Conservation (phyloP, 2,329 filamentous ascomycete genomes). For the Diaporthe sp. region DNA sequence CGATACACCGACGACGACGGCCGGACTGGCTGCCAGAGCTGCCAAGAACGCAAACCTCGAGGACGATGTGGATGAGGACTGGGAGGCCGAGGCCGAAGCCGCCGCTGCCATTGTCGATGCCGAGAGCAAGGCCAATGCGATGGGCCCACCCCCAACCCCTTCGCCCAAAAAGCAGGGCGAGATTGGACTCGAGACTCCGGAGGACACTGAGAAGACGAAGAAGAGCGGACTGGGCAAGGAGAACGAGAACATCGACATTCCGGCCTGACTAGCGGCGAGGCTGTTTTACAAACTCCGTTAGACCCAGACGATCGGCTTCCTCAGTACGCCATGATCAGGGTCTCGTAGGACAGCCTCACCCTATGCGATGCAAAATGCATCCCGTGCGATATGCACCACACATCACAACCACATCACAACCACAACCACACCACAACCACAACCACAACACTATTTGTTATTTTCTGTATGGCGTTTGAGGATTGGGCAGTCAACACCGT, state of each 20-base stretch:
- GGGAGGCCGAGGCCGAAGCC: constrained; percentile 36
- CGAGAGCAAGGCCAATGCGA: constrained; percentile 36
- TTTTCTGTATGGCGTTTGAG: constrained; percentile 28
- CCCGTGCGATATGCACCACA: background rate
- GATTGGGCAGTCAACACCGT: constrained; percentile 11
- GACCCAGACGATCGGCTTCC: constrained; percentile 23
- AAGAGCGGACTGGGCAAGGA: constrained; percentile 31
- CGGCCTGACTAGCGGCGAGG: constrained; percentile 40
- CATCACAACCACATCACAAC: background rate
- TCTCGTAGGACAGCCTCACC: constrained; percentile 36
- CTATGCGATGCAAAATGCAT: constrained; percentile 20
- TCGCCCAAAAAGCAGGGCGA: constrained; percentile 35
- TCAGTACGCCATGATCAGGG: constrained; percentile 32
- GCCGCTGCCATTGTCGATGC: constrained; percentile 34
- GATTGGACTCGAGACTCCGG: constrained; percentile 19
- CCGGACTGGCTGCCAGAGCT: constrained; percentile 35
- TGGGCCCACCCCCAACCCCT: constrained; percentile 39
- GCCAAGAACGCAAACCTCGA: constrained; percentile 38
- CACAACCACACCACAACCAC: background rate
- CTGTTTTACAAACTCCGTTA: constrained; percentile 37
- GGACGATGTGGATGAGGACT: constrained; percentile 34
- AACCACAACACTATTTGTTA: background rate
- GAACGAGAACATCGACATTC: constrained; percentile 35
- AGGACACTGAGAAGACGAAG: constrained; percentile 29
- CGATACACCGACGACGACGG: constrained; percentile 45